Conservation (phyloP, 768 basidiomycete genomes). For the Naganishia vaughanmartiniae region DNA sequence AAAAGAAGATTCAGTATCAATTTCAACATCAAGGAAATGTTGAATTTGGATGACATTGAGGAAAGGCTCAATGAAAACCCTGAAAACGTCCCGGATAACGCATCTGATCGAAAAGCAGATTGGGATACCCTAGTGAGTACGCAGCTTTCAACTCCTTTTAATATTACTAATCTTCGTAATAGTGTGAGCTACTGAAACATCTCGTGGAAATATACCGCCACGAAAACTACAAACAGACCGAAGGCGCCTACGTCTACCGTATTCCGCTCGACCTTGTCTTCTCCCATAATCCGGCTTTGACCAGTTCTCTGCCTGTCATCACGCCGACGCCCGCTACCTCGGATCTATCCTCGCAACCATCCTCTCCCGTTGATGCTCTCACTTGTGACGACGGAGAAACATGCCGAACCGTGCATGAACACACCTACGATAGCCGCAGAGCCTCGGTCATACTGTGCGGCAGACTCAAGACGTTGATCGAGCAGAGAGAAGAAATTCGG, state of each 20-base stretch:
- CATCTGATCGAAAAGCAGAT: not conserved
- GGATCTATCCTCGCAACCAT: not conserved
- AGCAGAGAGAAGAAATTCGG: constrained; percentile 15
- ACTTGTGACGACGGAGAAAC: not conserved
- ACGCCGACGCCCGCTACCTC: not conserved
- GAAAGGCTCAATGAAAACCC: constrained; percentile 17
- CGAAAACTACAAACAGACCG: constrained; percentile 1
- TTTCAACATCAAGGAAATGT: constrained; percentile 13
- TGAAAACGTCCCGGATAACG: not conserved
- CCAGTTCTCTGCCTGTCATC: not conserved
- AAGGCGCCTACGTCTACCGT: not conserved
- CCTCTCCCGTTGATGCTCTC: not conserved
- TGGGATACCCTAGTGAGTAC: constrained; percentile 19
- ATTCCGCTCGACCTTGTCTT: constrained; percentile 20
- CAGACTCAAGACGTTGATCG: constrained; percentile 11
- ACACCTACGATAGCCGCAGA: not conserved
- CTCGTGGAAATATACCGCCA: constrained; percentile 17
- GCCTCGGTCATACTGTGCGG: constrained; percentile 7
- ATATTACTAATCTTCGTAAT: no score
- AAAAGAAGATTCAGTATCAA: constrained; percentile 16
- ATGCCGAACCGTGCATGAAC: constrained; percentile 5
- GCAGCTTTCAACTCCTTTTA: not conserved
- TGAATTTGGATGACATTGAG: constrained; percentile 18
- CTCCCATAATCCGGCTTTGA: not conserved
- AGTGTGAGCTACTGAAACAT: constrained; percentile 15